Conservation (phyloP, 495 filamentous ascomycete genomes). For the Talaromyces trachyspermus region DNA sequence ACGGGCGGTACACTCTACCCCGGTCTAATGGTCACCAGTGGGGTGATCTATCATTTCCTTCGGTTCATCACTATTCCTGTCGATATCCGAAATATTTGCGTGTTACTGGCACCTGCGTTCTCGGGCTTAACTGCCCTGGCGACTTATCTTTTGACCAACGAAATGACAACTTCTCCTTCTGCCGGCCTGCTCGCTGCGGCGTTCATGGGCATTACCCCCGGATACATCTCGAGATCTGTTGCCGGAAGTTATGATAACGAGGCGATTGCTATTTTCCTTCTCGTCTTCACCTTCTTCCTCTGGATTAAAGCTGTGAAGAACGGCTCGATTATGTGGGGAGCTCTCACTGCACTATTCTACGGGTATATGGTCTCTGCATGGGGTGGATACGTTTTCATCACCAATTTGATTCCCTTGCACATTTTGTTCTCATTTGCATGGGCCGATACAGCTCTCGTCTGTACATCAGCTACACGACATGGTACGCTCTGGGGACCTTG, state of each 20-base stretch:
- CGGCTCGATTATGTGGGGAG: conserved; percentile 93
- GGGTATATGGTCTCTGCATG: conserved; percentile 99
- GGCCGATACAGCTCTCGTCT: conserved; percentile 88
- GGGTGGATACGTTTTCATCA: conserved; percentile 99
- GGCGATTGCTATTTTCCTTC: conserved; percentile 96
- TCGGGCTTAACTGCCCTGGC: conserved; percentile 93
- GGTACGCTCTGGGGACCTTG: conserved; percentile 94
- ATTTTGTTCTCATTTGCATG: conserved; percentile 96
- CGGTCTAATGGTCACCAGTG: conserved; percentile 98
- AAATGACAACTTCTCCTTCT: conserved; percentile 87
- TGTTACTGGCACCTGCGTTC: conserved; percentile 90
- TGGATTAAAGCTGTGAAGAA: conserved; percentile 99
- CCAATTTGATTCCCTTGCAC: conserved; percentile 92
- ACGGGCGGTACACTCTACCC: conserved; percentile 98
- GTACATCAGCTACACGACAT: conserved; percentile 94
- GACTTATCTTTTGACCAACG: conserved; percentile 90
- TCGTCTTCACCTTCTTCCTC: conserved; percentile 97
- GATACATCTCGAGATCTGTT: conserved; percentile 95
- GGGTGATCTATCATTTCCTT: conserved; percentile 90
- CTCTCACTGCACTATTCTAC: conserved; percentile 91
- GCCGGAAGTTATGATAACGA: conserved; percentile 99
- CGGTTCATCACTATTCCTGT: conserved; percentile 88
- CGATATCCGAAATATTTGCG: conserved; percentile 98
- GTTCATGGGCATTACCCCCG: conserved; percentile 97
- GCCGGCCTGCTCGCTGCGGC: conserved; percentile 88